Evolutionary conservation across 805 yeast genomes (phyloP), one percentile per base, ranked within the genome.

Genomic region (Metschnikowia similis): DNA sequence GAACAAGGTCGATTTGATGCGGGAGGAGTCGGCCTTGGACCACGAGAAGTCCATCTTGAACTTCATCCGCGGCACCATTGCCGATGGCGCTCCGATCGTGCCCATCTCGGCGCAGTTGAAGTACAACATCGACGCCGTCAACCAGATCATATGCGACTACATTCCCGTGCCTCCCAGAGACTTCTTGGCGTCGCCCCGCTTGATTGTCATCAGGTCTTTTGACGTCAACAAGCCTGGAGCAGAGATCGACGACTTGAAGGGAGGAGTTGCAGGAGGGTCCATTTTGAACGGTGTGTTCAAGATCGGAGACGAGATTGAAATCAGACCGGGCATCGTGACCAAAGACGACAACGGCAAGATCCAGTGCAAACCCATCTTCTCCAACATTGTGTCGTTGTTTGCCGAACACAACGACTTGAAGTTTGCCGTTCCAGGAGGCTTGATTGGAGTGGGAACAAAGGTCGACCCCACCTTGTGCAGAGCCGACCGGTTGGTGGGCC

Each of bases 181-280:
- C 74, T 91, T 95, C 72, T 71, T 84, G 57, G 95, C 96, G 38
- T 83, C 90, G 52, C 99, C 99, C 62, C 84, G 95, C 66, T 83
- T 94, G 63, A 94, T 94, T 68, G 98, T 94, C 50, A 95, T 94
- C 65, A 87, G 99, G 77, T 92, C 98, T 32, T 94, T 94, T 69
- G 99, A 94, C 72, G 99, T 94, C 58, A 94, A 94, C 77, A 91
- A 89, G 74, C 99, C 99, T 53, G 99, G 99, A 76, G 84, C 97
- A 40, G 97, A 91, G 73, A 89, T 95, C 59, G 91, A 87, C 59
- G 98, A 92, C 63, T 81, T 94, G 69, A 91, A 91, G 76, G 99
- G 99, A 65, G 99, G 99, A 84, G 98, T 94, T 68, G 99, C 99
- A 41, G 99, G 99, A 79, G 99, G 99, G 61, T 89, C 97, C 48